phyloP scores from a whole-genome alignment of 2,329 filamentous ascomycete species.

The Trichoderma arundinaceum region DNA sequence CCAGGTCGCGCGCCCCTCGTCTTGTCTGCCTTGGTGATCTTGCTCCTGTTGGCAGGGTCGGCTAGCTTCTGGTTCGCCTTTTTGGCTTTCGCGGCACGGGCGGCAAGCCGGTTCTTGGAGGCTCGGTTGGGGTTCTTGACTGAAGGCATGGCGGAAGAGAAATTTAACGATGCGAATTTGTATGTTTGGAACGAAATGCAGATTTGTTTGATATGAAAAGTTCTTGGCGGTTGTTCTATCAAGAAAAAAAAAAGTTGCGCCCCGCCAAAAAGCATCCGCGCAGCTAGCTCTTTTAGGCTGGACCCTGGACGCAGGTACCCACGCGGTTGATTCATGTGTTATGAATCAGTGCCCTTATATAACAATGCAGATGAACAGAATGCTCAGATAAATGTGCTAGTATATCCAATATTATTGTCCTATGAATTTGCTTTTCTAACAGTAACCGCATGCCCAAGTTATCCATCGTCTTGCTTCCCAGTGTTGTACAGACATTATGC shows the following conservation, averaged over 20 bases:
- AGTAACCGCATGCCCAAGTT: neutral
- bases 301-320: slow-evolving; percentile 17
- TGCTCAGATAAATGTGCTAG: neutral
- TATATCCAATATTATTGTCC: neutral
- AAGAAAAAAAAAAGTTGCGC: slow-evolving; percentile 19
- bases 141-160: slow-evolving; percentile 52
- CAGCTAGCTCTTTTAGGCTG: slow-evolving; percentile 23
- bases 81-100: slow-evolving; percentile 52
- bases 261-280: slow-evolving; percentile 1
- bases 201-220: neutral
- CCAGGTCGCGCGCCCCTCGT: slow-evolving; percentile 59
- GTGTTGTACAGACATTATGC: slow-evolving; percentile 26
- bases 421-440: neutral
- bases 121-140: slow-evolving; percentile 64
- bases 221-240: neutral
- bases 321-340: neutral
- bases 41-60: slow-evolving; percentile 47
- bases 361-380: neutral
- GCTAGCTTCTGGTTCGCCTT: slow-evolving; percentile 52
- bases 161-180: neutral
- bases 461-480: neutral
- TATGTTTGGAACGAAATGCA: neutral
- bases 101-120: slow-evolving; percentile 59
- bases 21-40: slow-evolving; percentile 51
- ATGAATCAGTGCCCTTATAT: neutral